Percentiles rank a stretch among this genome's conserved stretches.
phyloP scores from a whole-genome alignment of 176 grass and related monocot species.

The Paspalum notatum region DNA sequence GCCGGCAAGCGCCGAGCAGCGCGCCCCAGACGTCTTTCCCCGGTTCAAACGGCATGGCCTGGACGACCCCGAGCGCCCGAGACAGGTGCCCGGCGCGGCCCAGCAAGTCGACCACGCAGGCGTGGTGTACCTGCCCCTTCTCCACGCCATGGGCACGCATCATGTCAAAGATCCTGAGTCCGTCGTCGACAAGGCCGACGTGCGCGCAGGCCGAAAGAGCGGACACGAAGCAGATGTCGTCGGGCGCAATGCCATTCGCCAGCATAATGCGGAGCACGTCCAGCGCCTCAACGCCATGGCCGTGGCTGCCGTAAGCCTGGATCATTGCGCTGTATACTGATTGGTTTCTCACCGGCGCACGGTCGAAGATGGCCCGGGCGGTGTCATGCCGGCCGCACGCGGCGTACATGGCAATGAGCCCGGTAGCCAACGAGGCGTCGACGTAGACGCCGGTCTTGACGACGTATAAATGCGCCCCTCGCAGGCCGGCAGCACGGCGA shows the following conservation, averaged over 20 bases:
- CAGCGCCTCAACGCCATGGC: background rate
- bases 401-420: background rate
- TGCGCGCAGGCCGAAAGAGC: constrained; percentile 31
- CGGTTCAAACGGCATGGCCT: constrained; percentile 1
- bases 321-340: constrained; percentile 21
- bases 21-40: constrained; percentile 38
- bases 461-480: background rate
- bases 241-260: constrained; percentile 8
- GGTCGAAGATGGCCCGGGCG: background rate
- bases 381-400: background rate
- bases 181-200: constrained; percentile 19
- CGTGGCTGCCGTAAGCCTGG: constrained; percentile 38
- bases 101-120: constrained; percentile 10
- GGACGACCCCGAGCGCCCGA: background rate
- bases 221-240: constrained; percentile 25
- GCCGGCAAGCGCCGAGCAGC: background rate
- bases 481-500: constrained; percentile 16
- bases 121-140: constrained; percentile 14
- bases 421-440: background rate
- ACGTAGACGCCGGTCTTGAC: background rate
- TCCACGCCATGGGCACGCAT: background rate
- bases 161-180: constrained; percentile 8
- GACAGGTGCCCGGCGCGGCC: constrained; percentile 35
- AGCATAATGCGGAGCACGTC: constrained; percentile 8
- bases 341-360: background rate